Conservation (phyloP, 306 rosid species). For the Rosa chinensis region DNA sequence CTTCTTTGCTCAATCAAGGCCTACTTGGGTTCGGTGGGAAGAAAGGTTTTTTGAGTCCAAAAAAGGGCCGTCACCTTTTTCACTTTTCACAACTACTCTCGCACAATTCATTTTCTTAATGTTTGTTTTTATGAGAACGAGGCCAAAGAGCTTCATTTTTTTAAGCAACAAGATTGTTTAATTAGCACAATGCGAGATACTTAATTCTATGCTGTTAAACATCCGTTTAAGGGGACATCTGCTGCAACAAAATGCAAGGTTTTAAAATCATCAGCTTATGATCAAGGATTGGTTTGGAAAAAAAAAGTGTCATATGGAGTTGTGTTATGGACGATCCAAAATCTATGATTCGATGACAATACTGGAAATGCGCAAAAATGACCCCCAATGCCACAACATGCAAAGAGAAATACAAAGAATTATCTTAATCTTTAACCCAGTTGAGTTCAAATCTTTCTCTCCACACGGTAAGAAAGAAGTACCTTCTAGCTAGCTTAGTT, state of each 20-base stretch:
- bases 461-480: background rate
- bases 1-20: conserved; percentile 34
- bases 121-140: conserved; percentile 17
- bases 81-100: conserved; percentile 38
- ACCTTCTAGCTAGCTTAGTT: too few relatives aligned
- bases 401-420: background rate
- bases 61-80: conserved; percentile 30
- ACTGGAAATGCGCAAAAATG: background rate
- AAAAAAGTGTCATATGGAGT: background rate
- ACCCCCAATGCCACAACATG: background rate
- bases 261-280: background rate
- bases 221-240: background rate
- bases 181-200: background rate
- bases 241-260: background rate
- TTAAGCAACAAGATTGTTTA: background rate
- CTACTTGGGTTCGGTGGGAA: conserved; percentile 24
- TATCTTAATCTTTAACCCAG: background rate
- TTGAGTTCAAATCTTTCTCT: background rate
- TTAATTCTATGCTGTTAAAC: background rate
- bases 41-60: conserved; percentile 10
- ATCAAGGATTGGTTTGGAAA: background rate
- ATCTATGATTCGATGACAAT: background rate
- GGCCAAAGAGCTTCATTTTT: background rate
- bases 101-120: conserved; percentile 26
- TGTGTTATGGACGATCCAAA: background rate